Evolutionary conservation across 2,329 filamentous ascomycete genomes (phyloP).

Genomic region (Sarocladium oryzae): DNA sequence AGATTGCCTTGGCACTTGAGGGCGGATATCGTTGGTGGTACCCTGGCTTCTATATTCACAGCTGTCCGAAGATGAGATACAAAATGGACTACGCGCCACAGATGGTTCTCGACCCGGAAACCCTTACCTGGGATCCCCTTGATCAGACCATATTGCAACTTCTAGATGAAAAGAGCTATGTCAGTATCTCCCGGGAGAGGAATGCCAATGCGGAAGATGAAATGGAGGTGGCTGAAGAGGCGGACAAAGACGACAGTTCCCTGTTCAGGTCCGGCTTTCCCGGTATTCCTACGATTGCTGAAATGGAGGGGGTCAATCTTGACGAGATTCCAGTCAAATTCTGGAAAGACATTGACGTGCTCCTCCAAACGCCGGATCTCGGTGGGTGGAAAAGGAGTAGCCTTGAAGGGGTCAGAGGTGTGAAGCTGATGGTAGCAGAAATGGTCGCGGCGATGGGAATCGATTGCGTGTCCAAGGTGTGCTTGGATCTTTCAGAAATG

Average conservation of each 20-base stretch:
- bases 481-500: constrained; percentile 46
- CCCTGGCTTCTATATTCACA: constrained; percentile 75
- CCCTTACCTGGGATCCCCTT: constrained; percentile 55
- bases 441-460: constrained; percentile 60
- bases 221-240: neutral
- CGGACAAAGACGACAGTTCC: constrained; percentile 18
- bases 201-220: constrained; percentile 12
- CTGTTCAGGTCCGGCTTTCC: constrained; percentile 61
- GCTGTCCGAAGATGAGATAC: constrained; percentile 76
- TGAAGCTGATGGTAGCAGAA: constrained; percentile 61
- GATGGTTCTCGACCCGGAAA: constrained; percentile 64
- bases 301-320: constrained; percentile 50
- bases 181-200: constrained; percentile 37
- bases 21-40: constrained; percentile 72
- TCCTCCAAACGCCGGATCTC: constrained; percentile 39
- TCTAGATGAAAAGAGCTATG: constrained; percentile 50
- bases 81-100: constrained; percentile 75
- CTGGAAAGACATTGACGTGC: constrained; percentile 4
- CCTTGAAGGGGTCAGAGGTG: constrained; percentile 39
- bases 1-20: constrained; percentile 65
- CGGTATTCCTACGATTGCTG: constrained; percentile 50
- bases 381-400: constrained; percentile 51
- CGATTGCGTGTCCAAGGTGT: constrained; percentile 48
- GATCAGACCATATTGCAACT: constrained; percentile 42
- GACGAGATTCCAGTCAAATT: constrained; percentile 52